Conservation (phyloP, 2,329 filamentous ascomycete species). For the Pestalotiopsis sp. region DNA sequence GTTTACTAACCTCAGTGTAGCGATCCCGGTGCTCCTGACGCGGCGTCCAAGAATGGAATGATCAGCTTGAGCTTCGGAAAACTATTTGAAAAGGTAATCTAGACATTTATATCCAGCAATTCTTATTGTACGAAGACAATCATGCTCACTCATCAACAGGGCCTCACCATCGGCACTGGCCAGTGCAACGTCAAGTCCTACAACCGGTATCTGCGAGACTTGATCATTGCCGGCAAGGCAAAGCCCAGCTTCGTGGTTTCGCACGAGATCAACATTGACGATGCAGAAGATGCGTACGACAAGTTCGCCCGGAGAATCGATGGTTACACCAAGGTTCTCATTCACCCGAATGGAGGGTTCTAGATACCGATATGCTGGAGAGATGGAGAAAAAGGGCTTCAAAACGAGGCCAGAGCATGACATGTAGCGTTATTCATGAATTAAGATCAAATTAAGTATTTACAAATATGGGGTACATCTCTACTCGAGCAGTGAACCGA, state of each 20-base stretch:
- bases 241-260: slow-evolving; percentile 69
- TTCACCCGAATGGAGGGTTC: slow-evolving; percentile 60
- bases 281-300: slow-evolving; percentile 61
- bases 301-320: slow-evolving; percentile 69
- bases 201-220: slow-evolving; percentile 65
- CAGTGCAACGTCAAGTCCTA: slow-evolving; percentile 72
- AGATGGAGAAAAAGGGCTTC: neutral
- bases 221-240: slow-evolving; percentile 65
- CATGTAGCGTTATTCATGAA: neutral
- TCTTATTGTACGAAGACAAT: too few relatives aligned
- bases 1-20: neutral
- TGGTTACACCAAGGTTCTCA: slow-evolving; percentile 68
- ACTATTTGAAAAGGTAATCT: slow-evolving; percentile 63
- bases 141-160: slow-evolving; percentile 34
- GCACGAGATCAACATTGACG: slow-evolving; percentile 64
- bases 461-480: neutral
- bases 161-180: slow-evolving; percentile 60
- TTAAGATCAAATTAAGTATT: neutral
- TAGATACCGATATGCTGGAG: neutral
- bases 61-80: slow-evolving; percentile 68
- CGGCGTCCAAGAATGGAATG: slow-evolving; percentile 62
- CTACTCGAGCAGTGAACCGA: too few relatives aligned
- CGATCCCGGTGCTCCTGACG: slow-evolving; percentile 65
- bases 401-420: neutral
- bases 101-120: neutral